Evolutionary conservation across 2,329 filamentous ascomycete species (phyloP), one percentile per base, ranked within the genome.

Genomic region (Diaporthe vaccinii): DNA sequence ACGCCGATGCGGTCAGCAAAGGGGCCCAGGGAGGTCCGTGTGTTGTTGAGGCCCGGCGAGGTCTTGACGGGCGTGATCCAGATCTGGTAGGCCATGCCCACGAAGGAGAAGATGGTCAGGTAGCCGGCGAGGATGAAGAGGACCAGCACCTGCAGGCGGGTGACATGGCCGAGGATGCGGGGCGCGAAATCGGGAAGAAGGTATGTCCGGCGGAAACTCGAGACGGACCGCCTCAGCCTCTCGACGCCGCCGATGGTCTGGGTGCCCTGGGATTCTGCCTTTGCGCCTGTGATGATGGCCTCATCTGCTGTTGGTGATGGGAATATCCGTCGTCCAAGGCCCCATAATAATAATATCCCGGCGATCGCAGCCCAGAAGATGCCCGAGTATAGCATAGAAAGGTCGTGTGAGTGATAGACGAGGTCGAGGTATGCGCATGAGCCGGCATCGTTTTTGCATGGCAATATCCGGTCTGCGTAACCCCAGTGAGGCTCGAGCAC

Each of bases 1-100:
- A 92, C 88, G 10, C 94, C 94, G 4, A 95, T 81, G 22, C 94
- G 90, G 80, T 95, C 91, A 0, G 91, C 87, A 86, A 90, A 95
- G 0, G 92, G 90, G 0, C 93, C 93, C 0, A 95, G 84, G 5
- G 89, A 88, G 6, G 89, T 90, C 12, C 93, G 89, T 0, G 89
- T 94, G 81, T 93, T 94, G 83, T 89, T 87, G 0, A 91, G 80
- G 41, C 85, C 86, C 0, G 87, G 87, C 46, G 83, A 84, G 20
- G 85, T 85, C 80, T 91, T 90, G 70, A 94, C 89, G 0, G 93
- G 93, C 0, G 93, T 94, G 12, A 93, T 82, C 93, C 93, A 95
- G 15, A 84, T 92, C 57, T 88, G 87, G 83, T 94, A 95, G 12
- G 87, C 83, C 75, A 95, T 92, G 44, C 93, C 93, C 17, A 92